Evolutionary conservation across 768 basidiomycete genomes (phyloP).

Genomic region (Auriscalpium orientale): DNA sequence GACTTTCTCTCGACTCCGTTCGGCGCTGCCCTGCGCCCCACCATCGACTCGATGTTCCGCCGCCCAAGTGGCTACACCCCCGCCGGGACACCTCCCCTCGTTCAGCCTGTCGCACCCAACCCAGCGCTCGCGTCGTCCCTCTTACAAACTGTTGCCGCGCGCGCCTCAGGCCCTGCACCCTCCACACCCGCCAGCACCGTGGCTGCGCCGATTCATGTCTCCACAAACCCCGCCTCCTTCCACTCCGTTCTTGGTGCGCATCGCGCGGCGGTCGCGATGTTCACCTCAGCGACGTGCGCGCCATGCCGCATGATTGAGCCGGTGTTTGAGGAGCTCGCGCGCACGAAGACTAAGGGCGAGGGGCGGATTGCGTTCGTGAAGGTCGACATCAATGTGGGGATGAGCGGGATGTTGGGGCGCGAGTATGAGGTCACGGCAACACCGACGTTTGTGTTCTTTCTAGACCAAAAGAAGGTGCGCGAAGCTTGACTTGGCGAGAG

Average conservation of each 20-base stretch:
- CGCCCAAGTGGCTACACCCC: conserved; percentile 39
- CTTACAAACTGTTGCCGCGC: conserved; percentile 49
- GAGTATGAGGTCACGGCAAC: conserved; percentile 68
- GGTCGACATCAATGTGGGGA: conserved; percentile 70
- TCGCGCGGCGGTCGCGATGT: conserved; percentile 71
- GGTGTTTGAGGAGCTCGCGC: conserved; percentile 70
- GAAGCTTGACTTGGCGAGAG: neutral
- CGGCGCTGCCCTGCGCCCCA: conserved; percentile 77
- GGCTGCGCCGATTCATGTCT: conserved; percentile 57
- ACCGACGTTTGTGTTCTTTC: conserved; percentile 87
- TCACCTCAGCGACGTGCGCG: conserved; percentile 68
- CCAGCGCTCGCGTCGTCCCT: conserved; percentile 44
- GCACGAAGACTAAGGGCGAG: conserved; percentile 39
- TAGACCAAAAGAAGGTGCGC: conserved; percentile 62
- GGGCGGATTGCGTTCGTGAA: conserved; percentile 70
- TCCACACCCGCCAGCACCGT: conserved; percentile 41
- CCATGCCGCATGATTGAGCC: conserved; percentile 85
- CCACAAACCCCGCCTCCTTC: conserved; percentile 72
- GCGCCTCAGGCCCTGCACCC: conserved; percentile 30
- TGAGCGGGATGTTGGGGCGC: conserved; percentile 50
- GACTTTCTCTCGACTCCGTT: conserved; percentile 89
- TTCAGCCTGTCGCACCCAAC: conserved; percentile 21
- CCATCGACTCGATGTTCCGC: conserved; percentile 85
- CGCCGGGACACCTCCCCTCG: conserved; percentile 24
- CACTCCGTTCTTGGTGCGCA: conserved; percentile 55